These are phyloP conservation scores for Mrakia gelida DNA, from an alignment of 768 basidiomycete species.

Conservation along the genomic window DNA sequence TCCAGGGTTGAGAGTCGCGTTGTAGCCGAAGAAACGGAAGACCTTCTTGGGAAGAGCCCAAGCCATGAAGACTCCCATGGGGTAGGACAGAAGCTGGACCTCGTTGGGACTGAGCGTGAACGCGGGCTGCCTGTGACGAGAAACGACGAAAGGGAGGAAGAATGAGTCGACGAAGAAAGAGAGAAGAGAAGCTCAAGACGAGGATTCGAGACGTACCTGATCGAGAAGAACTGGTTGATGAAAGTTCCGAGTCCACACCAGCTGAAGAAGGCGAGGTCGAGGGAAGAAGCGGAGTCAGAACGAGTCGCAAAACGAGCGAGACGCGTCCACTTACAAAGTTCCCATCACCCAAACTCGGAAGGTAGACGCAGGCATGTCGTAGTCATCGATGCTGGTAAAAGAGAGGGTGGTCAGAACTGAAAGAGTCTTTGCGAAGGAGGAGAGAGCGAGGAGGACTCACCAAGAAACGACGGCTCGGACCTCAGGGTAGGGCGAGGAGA, in stretches of 20 bases:
- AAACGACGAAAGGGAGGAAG: too few relatives aligned
- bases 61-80: conserved; percentile 23
- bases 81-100: conserved; percentile 7
- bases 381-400: conserved; percentile 59
- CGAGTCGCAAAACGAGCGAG: background rate
- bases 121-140: conserved; percentile 3
- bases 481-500: conserved; percentile 38
- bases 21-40: conserved; percentile 20
- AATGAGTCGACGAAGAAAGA: too few relatives aligned
- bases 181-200: too few relatives aligned
- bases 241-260: conserved; percentile 37
- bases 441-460: background rate
- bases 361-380: conserved; percentile 55
- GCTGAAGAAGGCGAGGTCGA: conserved; percentile 1
- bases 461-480: conserved; percentile 66
- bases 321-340: conserved; percentile 12
- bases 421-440: too few relatives aligned
- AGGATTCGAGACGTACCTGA: background rate
- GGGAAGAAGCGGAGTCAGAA: too few relatives aligned
- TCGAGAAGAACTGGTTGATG: conserved; percentile 40
- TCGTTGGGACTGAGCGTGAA: conserved; percentile 30
- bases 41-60: conserved; percentile 11
- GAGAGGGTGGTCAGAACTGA: background rate
- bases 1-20: conserved; percentile 23
- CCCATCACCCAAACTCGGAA: conserved; percentile 54